Base-by-base conservation (phyloP, 1,284 basidiomycete genomes). In the Ustilago lituana region DNA sequence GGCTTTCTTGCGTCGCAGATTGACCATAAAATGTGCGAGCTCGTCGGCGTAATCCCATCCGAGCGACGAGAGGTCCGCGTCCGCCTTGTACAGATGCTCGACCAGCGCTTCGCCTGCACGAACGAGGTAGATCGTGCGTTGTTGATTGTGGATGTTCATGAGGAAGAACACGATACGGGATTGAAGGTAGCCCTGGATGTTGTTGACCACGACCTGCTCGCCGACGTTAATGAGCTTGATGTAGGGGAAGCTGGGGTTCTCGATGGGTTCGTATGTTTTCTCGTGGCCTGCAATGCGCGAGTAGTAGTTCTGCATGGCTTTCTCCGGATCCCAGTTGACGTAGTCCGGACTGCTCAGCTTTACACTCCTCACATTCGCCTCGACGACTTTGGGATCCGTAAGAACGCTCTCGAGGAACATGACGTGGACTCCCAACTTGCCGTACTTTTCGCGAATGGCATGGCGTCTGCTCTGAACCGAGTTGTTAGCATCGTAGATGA, bases 401-500 rank as follows among this genome's bases (percentile, higher is more conserved):
- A 83, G 83, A 50, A 84, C 82, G 73, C 82, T 82, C 54, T 84
- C 84, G 19, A 98, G 87, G 83, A 96, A 88, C 80, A 98, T 89
- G 68, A 98, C 92, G 85, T 98, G 94, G 89, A 14, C 91, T 90
- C 44, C 88, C 87, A 82, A 90, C 89, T 74, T 67, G 15, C 73
- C 74, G 78, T 96, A 98, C 83, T 89, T 92, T 83, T 94, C 89
- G 3, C 90, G 89, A 32, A 96, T 84, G 15, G 85, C 85, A 65
- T 89, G 87, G 47, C 96, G 85, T 32, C 87, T 86, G 38, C 85
- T 86, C 41, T 86, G 85, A 10, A 88, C 89, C 1, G 93, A 93
- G 78, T 98, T 98, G 70, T 98, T 98, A n/a, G 96, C 96, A 81
- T 99, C 96, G 84, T 98, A 98, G 63, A 99, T 94, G 29, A 95